These are phyloP conservation scores for Mortierella sp. DNA, from an alignment of 371 early-diverging fungal species.

Conservation along the genomic window DNA sequence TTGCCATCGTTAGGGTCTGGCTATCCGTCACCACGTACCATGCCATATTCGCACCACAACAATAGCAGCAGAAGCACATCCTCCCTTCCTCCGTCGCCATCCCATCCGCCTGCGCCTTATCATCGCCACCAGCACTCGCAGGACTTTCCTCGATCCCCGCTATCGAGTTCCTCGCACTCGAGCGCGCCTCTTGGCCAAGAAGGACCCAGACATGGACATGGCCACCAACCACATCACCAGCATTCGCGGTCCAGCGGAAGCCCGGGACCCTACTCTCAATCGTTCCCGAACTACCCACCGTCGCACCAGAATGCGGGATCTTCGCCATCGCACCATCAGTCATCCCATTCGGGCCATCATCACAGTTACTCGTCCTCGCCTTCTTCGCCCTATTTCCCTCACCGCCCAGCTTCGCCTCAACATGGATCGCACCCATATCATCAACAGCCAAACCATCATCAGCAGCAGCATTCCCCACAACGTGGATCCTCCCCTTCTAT, in stretches of 20 bases:
- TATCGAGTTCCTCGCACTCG: conserved; percentile 25
- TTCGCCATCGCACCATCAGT: conserved; percentile 15
- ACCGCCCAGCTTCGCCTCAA: conserved; percentile 13
- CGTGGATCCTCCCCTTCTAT: conserved; percentile 32
- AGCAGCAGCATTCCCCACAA: conserved; percentile 14
- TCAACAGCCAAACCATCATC: conserved; percentile 4
- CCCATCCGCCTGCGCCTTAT: conserved; percentile 19
- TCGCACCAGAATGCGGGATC: conserved; percentile 23
- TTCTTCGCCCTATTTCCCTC: conserved; percentile 29
- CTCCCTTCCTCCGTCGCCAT: conserved; percentile 17
- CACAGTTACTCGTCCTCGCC: conserved; percentile 45
- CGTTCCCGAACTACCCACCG: conserved; percentile 43
- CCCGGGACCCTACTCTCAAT: conserved; percentile 48
- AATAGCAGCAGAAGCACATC: conserved; percentile 14
- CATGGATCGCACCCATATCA: conserved; percentile 22
- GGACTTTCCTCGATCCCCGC: conserved; percentile 37
- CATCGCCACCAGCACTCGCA: conserved; percentile 48
- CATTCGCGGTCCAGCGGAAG: conserved; percentile 33
- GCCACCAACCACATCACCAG: conserved; percentile 29
- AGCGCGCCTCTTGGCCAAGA: conserved; percentile 23
- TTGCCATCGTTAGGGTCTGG: conserved; percentile 27
- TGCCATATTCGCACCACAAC: conserved; percentile 38
- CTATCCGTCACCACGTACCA: conserved; percentile 18
- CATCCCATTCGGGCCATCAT: conserved; percentile 22
- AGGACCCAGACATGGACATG: conserved; percentile 14